Evolutionary conservation across 768 basidiomycete species (phyloP).

Genomic region (Pleurotus ostreatus): DNA sequence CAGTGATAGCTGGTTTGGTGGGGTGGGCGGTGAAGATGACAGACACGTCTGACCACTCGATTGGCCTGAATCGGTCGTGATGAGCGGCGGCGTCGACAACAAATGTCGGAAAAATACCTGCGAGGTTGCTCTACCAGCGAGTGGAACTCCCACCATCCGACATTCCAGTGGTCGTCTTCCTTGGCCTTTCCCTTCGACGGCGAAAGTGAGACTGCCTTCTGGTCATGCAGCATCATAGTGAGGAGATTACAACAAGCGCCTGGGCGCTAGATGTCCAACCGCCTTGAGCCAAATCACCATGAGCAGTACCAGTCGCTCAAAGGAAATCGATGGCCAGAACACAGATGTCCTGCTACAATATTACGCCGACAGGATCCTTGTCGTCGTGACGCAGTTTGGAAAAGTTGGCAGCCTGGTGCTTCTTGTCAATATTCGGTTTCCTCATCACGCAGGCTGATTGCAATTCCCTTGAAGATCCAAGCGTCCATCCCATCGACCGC

Average conservation of each 20-base stretch:
- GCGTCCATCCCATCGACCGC: constrained; percentile 66
- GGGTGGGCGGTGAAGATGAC: constrained; percentile 69
- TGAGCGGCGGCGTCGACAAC: background rate
- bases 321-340: constrained; percentile 46
- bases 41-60: constrained; percentile 69
- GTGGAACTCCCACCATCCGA: constrained; percentile 74
- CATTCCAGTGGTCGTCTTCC: constrained; percentile 50
- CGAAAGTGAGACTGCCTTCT: constrained; percentile 24
- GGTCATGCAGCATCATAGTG: constrained; percentile 15
- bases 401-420: constrained; percentile 86
- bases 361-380: constrained; percentile 76
- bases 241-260: background rate
- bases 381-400: constrained; percentile 87
- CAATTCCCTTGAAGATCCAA: constrained; percentile 58
- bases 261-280: background rate
- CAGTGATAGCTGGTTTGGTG: constrained; percentile 53
- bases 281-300: constrained; percentile 21
- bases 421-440: constrained; percentile 7
- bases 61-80: constrained; percentile 40
- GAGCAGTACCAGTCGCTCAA: constrained; percentile 39
- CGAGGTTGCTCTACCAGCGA: constrained; percentile 54
- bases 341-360: constrained; percentile 79
- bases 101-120: constrained; percentile 34
- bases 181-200: constrained; percentile 53
- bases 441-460: constrained; percentile 5